These are phyloP conservation scores for Gaeumannomyces sp. DNA, from an alignment of 2,329 filamentous ascomycete genomes.

Conservation along the genomic window DNA sequence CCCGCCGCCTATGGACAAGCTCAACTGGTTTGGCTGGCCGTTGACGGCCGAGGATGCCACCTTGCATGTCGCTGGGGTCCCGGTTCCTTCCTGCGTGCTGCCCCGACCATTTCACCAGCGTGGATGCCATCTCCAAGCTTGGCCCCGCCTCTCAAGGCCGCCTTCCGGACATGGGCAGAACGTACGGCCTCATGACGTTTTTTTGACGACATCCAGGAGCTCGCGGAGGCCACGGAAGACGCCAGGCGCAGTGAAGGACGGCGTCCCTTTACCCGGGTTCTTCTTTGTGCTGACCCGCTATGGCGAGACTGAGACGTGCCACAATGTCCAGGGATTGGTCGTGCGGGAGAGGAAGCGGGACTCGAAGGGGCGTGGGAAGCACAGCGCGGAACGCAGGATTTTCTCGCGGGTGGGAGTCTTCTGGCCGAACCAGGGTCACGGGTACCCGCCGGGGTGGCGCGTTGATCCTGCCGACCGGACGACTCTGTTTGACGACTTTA, in stretches of 20 bases:
- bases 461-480: not conserved
- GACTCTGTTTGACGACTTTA: not conserved
- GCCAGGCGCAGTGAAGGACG: not conserved
- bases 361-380: too few species aligned
- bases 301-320: not conserved
- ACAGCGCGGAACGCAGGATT: not conserved
- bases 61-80: not conserved
- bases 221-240: slow-evolving; percentile 1
- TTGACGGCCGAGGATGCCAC: not conserved
- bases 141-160: not conserved
- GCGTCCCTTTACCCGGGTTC: not conserved
- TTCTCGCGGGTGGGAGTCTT: slow-evolving; percentile 2
- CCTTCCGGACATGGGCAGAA: slow-evolving; percentile 1
- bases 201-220: slow-evolving; percentile 1
- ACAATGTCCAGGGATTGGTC: not conserved
- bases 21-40: not conserved
- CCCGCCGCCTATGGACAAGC: not conserved
- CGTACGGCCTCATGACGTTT: not conserved
- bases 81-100: not conserved
- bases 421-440: not conserved
- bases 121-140: not conserved
- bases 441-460: not conserved
- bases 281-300: not conserved
- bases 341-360: not conserved
- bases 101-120: not conserved